Base-by-base conservation (phyloP, 2,329 filamentous ascomycete species). In the Fusarium sp. region DNA sequence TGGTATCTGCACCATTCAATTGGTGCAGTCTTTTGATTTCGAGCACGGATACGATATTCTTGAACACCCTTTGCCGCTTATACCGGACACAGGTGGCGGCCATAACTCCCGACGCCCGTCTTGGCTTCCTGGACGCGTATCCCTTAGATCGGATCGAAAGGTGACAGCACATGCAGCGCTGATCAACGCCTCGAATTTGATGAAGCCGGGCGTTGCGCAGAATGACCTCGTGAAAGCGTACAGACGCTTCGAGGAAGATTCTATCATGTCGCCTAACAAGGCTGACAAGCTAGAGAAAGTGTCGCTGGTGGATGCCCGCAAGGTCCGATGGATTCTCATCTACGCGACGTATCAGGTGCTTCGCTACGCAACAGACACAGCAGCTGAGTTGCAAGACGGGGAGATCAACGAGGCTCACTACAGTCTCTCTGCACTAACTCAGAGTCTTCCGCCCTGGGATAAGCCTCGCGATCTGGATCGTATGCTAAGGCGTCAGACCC, bases 341-440 rank as follows among this genome's bases (percentile, higher is more conserved):
- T 95, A 95, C 72, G 85, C 88, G 18, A 84, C 88, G 5, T 85
- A 93, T 57, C 92, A 96, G 75, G 89, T 88, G n/a, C 83, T 96
- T 2, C 84, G 86, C 11, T 87, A 87, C 52, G 88, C 88, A 36
- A 90, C 87, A 1, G 80, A 85, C 33, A 81, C 86, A 1, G 89
- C 92, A 0, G 74, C 80, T 7, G 87, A 91, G 70, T 88, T 92
- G 4, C 57, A 69, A 27, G 81, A 82, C 17, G 86, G 90, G n/a
- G 86, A 91, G 54, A 80, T 82, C 1, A 80, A 83, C 2, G 81
- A 80, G 15, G 82, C 87, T 3, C 79, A 83, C 0, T 95, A 95
- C 65, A 82, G 84, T 50, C 74, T 87, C 20, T 79, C 81, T 35
- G 78, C 85, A 0, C 80, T 81, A 3, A 80, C 78, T 1, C 74